phyloP scores from a whole-genome alignment of 495 filamentous ascomycete genomes.

The Ascobolus immersus region DNA sequence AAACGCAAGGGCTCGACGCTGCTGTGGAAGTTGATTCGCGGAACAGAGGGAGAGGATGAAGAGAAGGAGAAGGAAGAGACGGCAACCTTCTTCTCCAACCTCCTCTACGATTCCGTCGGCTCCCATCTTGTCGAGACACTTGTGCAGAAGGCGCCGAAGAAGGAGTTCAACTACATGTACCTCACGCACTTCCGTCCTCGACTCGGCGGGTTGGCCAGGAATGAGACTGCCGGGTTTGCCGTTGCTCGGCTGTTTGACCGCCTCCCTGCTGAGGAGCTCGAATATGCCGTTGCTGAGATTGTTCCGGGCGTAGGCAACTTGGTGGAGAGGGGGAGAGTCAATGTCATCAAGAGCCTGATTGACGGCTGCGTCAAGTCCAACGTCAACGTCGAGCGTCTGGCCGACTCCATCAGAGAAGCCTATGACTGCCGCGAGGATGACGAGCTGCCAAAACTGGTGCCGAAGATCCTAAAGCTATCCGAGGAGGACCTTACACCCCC shows the following conservation, averaged over 20 bases:
- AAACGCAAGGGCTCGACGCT: conserved; percentile 7
- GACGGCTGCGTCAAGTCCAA: conserved; percentile 52
- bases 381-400: conserved; percentile 33
- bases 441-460: conserved; percentile 8
- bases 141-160: conserved; percentile 52
- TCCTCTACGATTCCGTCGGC: conserved; percentile 72
- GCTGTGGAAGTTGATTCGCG: background rate
- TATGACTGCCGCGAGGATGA: conserved; percentile 7
- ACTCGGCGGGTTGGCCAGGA: conserved; percentile 52
- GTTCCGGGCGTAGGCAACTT: conserved; percentile 41
- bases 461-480: conserved; percentile 14
- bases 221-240: conserved; percentile 70
- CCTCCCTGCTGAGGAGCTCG: conserved; percentile 58
- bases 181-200: conserved; percentile 46
- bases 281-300: conserved; percentile 38
- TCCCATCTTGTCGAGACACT: conserved; percentile 74
- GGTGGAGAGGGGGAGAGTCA: conserved; percentile 19
- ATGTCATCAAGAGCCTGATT: conserved; percentile 41
- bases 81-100: conserved; percentile 44
- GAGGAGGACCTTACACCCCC: conserved; percentile 6
- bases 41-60: background rate
- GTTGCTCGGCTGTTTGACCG: conserved; percentile 55
- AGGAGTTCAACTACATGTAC: conserved; percentile 65
- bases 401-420: conserved; percentile 21
- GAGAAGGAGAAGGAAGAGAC: conserved; percentile 12